Evolutionary conservation across 306 rosid genomes (phyloP), one percentile per base, ranked within the genome.

Genomic region (Vigna angularis): DNA sequence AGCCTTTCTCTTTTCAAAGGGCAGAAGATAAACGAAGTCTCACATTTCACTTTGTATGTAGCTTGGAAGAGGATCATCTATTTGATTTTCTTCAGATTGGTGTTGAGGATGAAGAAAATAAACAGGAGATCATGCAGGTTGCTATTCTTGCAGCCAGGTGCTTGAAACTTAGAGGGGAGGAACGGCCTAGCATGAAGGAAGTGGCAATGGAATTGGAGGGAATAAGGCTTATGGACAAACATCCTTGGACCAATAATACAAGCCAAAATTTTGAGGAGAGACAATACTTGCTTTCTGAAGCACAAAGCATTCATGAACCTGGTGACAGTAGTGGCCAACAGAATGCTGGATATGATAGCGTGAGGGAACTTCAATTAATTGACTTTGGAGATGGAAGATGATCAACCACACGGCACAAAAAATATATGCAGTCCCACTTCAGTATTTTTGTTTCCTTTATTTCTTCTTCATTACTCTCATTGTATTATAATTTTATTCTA

Each of bases 11-110:
- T 7, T 84, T 78, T 8, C 62, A 47, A 0, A 73, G 26, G 45
- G 53, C 22, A 0, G 85, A 82, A 66, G 63, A 26, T 6, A 82
- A 66, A 15, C 69, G 75, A 51, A 79, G 75, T 40, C 57, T 87
- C 18, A 77, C 83, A 0, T 38, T 6, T n/a, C 49, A 34, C 6
- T 80, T 84, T 5, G 28, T 78, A 16, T 51, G 62, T 47, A 80
- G 81, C 1, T 9, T 84, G 78, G 65, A 67, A 42, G 73, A 82
- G 6, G 73, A 72, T 17, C 50, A 52, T 9, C 12, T 81, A 18
- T 6, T 20, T 16, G 32, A 84, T 36, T 32, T 82, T 18, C 17
- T 84, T 62, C 86, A 86, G 3, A 58, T 6, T 20, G 72, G 77
- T 16, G 52, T 9, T 56, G 4, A 9, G 32, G 32, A 56, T 20